Base-by-base conservation (phyloP, 2,329 filamentous ascomycete species). In the Dactylellina parvicollis region DNA sequence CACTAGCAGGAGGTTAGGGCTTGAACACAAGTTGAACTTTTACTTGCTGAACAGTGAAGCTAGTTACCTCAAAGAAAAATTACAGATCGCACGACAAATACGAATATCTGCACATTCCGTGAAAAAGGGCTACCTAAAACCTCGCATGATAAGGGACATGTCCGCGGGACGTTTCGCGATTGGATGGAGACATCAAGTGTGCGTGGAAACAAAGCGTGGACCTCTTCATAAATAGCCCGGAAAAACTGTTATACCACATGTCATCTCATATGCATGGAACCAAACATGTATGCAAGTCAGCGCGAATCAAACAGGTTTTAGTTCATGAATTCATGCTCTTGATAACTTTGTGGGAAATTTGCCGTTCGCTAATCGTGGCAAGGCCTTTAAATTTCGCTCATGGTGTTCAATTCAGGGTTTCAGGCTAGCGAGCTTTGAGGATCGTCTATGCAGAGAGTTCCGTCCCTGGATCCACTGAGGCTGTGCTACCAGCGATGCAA, bases 401-500 rank as follows among this genome's bases (percentile, higher is more conserved):
- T 47, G 30, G 30, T 57, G 52, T 57, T 49, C 32, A 38, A 22
- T 14, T 49, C 18, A 9, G 18, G 22, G 28, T 66, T 49, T 56
- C 22, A 34, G 28, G 32, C 40, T 59, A 40, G 44, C 30, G 24
- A 32, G 38, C 26, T 34, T 61, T 10, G 61, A 38, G 42, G 49
- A 56, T 66, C 38, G 20, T 28, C 24, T 7, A 36, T 47, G 44
- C 38, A 61, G 20, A 32, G 40, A 28, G 26, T 60, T 54, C 36
- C 24, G 66, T 72, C 2, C 66, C 57, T 71, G 59, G 57, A 71
- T 50, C 66, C 66, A 59, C 60, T 72, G 66, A 44, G 66, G 66
- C 66, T 72, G 66, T 72, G 66, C 50, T 72, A 0, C 7, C 24
- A 47, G 18, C 56, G 38, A 30, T 24, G 26, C 26, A 32, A 20